phyloP scores from a whole-genome alignment of 73 alveolate genomes.

The Strombidium stylifer region DNA sequence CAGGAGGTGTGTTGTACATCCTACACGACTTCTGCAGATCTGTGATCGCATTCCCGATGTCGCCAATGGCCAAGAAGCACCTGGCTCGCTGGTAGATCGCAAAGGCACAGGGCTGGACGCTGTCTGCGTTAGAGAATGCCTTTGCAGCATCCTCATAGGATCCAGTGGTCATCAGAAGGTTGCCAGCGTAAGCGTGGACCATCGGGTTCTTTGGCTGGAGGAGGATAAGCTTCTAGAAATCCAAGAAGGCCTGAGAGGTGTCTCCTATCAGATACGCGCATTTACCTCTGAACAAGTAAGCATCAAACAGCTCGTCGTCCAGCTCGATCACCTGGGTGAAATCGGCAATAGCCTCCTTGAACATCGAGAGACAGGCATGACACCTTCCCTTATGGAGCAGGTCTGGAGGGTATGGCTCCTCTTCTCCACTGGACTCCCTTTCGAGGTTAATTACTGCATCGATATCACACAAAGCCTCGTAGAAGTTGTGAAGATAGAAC shows the following conservation, averaged over 20 bases:
- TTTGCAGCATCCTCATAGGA: too few relatives aligned
- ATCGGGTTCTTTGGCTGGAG: too few relatives aligned
- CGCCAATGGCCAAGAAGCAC: too few relatives aligned
- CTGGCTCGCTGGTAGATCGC: too few relatives aligned
- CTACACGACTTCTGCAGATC: too few relatives aligned
- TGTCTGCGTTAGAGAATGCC: too few relatives aligned
- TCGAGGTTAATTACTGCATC: neutral
- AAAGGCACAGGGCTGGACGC: too few relatives aligned
- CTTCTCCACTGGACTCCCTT: too few relatives aligned
- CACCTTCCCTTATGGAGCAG: constrained; percentile 18
- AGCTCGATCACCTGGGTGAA: constrained; percentile 6
- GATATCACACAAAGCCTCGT: neutral
- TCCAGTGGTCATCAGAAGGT: too few relatives aligned
- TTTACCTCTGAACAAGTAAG: constrained; percentile 20
- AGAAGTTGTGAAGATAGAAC: neutral
- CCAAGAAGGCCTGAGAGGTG: constrained; percentile 16
- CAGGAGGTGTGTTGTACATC: too few relatives aligned
- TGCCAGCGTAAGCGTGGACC: too few relatives aligned
- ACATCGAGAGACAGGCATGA: constrained; percentile 7
- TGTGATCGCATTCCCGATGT: too few relatives aligned
- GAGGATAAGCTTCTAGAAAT: constrained; percentile 8
- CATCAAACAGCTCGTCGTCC: constrained; percentile 10
- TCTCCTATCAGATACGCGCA: constrained; percentile 20
- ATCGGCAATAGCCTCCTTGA: constrained; percentile 8
- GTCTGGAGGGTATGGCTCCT: constrained; percentile 1